phyloP scores from a whole-genome alignment of 192 early-diverging fungal genomes.

The Rhizophagus prolifer region DNA sequence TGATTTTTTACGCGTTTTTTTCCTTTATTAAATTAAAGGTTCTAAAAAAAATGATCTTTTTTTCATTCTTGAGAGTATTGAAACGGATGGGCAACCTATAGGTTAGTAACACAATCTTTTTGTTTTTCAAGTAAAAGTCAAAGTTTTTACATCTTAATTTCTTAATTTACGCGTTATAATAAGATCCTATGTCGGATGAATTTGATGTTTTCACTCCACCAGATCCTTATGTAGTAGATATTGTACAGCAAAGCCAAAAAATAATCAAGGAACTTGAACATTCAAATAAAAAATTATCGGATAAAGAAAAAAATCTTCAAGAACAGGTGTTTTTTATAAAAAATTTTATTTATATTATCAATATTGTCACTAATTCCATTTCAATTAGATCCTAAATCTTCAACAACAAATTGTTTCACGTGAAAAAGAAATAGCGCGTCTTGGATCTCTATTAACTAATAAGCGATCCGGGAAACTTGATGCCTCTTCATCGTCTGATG shows the following conservation, averaged over 20 bases:
- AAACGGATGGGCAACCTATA: not conserved
- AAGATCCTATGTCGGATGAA: not conserved
- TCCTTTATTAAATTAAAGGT: no score
- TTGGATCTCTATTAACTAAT: not conserved
- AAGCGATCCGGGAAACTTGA: not conserved
- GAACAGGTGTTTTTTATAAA: not conserved
- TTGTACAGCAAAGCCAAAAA: not conserved
- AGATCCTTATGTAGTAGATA: slow-evolving; percentile 8
- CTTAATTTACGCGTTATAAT: not conserved
- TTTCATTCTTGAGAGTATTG: not conserved
- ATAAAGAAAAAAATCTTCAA: slow-evolving; percentile 9
- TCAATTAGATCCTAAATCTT: slow-evolving; percentile 11
- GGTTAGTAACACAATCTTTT: not conserved
- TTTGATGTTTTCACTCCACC: not conserved
- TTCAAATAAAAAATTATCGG: slow-evolving; percentile 1
- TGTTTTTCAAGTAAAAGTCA: not conserved
- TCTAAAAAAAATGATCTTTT: no score
- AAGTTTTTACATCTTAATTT: not conserved
- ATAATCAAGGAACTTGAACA: not conserved
- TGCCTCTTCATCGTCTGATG: not conserved
- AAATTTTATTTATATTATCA: no score
- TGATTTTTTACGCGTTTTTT: no score
- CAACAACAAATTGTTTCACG: slow-evolving; percentile 19
- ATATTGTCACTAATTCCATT: no score
- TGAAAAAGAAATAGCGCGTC: slow-evolving; percentile 27